Evolutionary conservation across 1,284 basidiomycete genomes (phyloP).

Genomic region (Ceratobasidium sp.): DNA sequence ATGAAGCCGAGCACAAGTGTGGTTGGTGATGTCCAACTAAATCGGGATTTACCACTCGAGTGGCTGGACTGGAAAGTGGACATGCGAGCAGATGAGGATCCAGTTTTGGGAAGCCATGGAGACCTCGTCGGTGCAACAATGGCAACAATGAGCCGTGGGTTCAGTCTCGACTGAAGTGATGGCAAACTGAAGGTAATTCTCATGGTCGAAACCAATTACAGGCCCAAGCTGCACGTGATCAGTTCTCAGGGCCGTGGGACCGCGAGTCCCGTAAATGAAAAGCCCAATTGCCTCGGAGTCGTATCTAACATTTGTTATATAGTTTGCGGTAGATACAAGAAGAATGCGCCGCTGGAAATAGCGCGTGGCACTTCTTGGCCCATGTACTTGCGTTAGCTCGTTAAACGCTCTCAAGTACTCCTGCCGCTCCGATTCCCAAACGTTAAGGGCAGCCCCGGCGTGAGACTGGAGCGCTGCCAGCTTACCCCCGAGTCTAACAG

Average conservation of each 20-base stretch:
- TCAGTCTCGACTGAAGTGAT: slow-evolving; percentile 5
- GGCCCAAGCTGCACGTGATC: slow-evolving; percentile 17
- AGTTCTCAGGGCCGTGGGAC: neutral
- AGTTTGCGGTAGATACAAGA: too few relatives aligned
- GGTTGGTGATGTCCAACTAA: slow-evolving; percentile 68
- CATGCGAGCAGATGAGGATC: slow-evolving; percentile 5
- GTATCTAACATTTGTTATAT: too few relatives aligned
- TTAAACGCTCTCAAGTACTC: too few relatives aligned
- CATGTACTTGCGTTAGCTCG: too few relatives aligned
- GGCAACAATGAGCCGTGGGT: neutral
- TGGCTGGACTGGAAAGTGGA: neutral
- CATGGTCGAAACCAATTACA: slow-evolving; percentile 18
- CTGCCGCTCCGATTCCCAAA: too few relatives aligned
- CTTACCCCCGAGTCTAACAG: too few relatives aligned
- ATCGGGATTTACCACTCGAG: slow-evolving; percentile 26
- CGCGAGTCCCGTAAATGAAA: neutral
- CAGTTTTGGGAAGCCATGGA: neutral
- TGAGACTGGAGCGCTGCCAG: too few relatives aligned
- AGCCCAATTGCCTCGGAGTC: too few relatives aligned
- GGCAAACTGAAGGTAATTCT: neutral
- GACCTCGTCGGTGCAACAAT: neutral
- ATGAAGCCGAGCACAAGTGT: slow-evolving; percentile 87
- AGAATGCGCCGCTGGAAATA: too few relatives aligned
- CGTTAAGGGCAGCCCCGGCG: too few relatives aligned
- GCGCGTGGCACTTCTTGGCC: too few relatives aligned